Conservation (phyloP, 106 monocot species). For the Dioscorea alata region DNA sequence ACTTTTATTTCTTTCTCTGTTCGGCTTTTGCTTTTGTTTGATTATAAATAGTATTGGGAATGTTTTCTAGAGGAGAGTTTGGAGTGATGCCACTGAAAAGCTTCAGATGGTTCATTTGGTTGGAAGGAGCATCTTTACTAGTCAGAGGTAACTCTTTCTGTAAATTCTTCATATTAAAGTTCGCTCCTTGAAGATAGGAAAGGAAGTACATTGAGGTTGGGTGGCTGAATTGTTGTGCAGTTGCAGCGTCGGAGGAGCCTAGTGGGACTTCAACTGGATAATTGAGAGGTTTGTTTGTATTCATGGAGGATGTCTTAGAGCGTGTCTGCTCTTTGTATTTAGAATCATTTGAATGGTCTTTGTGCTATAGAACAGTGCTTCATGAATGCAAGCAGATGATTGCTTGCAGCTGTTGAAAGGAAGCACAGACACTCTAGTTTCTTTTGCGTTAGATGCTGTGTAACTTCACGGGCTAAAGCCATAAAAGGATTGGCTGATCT, state of each 20-base stretch:
- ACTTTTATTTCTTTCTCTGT: not conserved
- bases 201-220: too few species aligned
- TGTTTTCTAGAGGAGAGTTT: conserved; percentile 44
- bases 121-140: conserved; percentile 24
- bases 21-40: not conserved
- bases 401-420: conserved; percentile 32
- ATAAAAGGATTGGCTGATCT: conserved; percentile 65
- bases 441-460: conserved; percentile 2
- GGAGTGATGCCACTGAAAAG: conserved; percentile 77
- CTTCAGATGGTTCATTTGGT: conserved; percentile 46
- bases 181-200: too few species aligned
- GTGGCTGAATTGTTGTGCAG: conserved; percentile 44
- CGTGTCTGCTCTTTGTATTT: not conserved
- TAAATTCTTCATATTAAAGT: too few species aligned
- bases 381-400: conserved; percentile 51
- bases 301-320: not conserved
- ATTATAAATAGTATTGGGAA: not conserved
- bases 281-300: conserved; percentile 56
- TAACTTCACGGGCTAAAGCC: conserved; percentile 44
- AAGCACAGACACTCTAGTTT: conserved; percentile 13
- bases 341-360: conserved; percentile 13
- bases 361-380: conserved; percentile 53
- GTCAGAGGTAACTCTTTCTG: conserved; percentile 38
- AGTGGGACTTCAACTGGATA: conserved; percentile 62
- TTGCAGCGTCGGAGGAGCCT: conserved; percentile 79